These are phyloP conservation scores for Colletotrichum horii DNA, from an alignment of 2,329 filamentous ascomycete species.

Conservation along the genomic window DNA sequence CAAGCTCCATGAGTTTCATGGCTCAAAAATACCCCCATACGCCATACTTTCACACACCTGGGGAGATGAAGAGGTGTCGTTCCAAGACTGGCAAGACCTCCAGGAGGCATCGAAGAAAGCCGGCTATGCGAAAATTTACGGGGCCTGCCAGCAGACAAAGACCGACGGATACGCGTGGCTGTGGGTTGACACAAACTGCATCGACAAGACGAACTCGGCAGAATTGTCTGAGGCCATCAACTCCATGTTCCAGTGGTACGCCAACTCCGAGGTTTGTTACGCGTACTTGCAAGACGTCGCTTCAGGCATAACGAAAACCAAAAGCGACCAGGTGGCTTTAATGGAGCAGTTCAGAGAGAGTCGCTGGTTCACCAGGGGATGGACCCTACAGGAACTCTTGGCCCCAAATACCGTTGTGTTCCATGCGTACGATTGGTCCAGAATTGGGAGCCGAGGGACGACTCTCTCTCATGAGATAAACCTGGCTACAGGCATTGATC, in stretches of 20 bases:
- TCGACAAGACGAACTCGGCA: neutral
- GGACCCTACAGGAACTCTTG: neutral
- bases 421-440: neutral
- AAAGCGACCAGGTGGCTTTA: neutral
- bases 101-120: neutral
- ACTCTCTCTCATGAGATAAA: neutral
- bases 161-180: neutral
- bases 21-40: slow-evolving; percentile 26
- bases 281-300: slow-evolving; percentile 21
- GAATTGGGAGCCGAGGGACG: neutral
- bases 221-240: neutral
- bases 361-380: neutral
- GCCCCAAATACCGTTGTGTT: neutral
- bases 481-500: neutral
- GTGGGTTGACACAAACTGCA: slow-evolving; percentile 4
- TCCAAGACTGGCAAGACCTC: slow-evolving; percentile 11
- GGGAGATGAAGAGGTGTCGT: slow-evolving; percentile 30
- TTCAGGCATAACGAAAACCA: too few relatives aligned
- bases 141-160: neutral
- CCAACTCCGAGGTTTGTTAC: neutral
- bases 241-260: slow-evolving; percentile 15
- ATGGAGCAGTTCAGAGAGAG: neutral
- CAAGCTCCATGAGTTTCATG: neutral
- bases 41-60: slow-evolving; percentile 36
- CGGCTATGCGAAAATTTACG: neutral